Evolutionary conservation across 2,329 filamentous ascomycete genomes (phyloP), one percentile per base, ranked within the genome.

Genomic region (Fusarium miscanthi): DNA sequence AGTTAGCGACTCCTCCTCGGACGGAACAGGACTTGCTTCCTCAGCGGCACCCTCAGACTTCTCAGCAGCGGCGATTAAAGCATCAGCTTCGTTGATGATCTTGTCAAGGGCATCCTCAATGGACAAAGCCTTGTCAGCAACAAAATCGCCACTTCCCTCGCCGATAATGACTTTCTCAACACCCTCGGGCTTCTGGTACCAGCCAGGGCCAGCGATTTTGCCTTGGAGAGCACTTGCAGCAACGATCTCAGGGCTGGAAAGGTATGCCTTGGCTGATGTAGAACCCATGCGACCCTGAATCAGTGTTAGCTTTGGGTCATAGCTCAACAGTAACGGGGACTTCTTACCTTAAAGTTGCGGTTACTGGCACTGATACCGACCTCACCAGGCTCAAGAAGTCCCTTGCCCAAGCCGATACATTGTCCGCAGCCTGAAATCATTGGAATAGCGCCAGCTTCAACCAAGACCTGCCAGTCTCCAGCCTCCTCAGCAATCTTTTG

Each of bases 181-280:
- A 53, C 88, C 90, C 59, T 91, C 89, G 0, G 94, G 93, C 77
- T 88, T 87, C 80, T 93, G 80, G 79, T 97, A 98, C 87, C 88
- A 91, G 30, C 93, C 94, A 2, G 95, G 93, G 0, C 94, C 93
- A 14, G 90, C 85, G 40, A 95, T 94, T 68, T 87, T 87, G 17
- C 93, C 93, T 21, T 85, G 77, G 1, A 98, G 83, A 5, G 95
- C 95, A 76, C 93, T 97, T 12, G 96, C 95, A 8, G 95, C 95
- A 2, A 98, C 95, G 5, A 97, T 91, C 78, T 98, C 95, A 2
- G 96, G 95, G 73, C 92, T 95, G 10, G 92, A 93, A 2, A 98
- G 90, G 80, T 97, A 98, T 0, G 94, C 94, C 77, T 94, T 91
- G 1, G 94, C 93, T 9, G 58, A 41, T 3, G 66, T 59, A 3